Percentiles rank a stretch among this genome's conserved stretches.
Evolutionary conservation across 805 yeast species (phyloP).

Genomic region (Cyberlindnera petersonii): DNA sequence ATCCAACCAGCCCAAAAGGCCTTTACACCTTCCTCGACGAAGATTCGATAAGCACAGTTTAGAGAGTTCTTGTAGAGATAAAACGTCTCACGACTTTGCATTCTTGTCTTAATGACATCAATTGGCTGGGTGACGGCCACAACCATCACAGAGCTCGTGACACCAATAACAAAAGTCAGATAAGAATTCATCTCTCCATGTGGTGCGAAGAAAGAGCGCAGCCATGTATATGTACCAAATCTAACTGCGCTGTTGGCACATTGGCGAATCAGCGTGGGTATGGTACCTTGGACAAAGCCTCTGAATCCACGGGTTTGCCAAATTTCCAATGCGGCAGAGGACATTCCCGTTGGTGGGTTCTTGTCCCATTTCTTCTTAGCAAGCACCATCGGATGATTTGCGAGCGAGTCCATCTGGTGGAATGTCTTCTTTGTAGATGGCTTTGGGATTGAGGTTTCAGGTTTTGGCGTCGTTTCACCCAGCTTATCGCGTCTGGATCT

Average conservation of each 20-base stretch:
- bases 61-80: conserved; percentile 56
- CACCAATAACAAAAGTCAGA: conserved; percentile 42
- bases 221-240: conserved; percentile 75
- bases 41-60: conserved; percentile 48
- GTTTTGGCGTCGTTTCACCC: conserved; percentile 14
- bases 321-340: conserved; percentile 58
- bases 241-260: conserved; percentile 74
- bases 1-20: conserved; percentile 56
- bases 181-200: conserved; percentile 37
- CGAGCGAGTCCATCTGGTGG: conserved; percentile 25
- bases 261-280: conserved; percentile 81
- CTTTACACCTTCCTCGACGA: conserved; percentile 42
- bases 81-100: conserved; percentile 74
- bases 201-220: conserved; percentile 68
- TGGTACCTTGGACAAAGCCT: conserved; percentile 79
- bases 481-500: conserved; percentile 28
- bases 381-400: conserved; percentile 29
- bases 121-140: conserved; percentile 82
- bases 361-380: conserved; percentile 38
- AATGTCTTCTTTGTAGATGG: conserved; percentile 26
- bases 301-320: conserved; percentile 65
- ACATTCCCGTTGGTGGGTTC: conserved; percentile 50
- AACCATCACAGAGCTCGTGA: conserved; percentile 67
- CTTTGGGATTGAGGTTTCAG: conserved; percentile 11
- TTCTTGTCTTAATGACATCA: conserved; percentile 80